These are phyloP conservation scores for Mycena pura DNA, from an alignment of 768 basidiomycete species.

Conservation along the genomic window DNA sequence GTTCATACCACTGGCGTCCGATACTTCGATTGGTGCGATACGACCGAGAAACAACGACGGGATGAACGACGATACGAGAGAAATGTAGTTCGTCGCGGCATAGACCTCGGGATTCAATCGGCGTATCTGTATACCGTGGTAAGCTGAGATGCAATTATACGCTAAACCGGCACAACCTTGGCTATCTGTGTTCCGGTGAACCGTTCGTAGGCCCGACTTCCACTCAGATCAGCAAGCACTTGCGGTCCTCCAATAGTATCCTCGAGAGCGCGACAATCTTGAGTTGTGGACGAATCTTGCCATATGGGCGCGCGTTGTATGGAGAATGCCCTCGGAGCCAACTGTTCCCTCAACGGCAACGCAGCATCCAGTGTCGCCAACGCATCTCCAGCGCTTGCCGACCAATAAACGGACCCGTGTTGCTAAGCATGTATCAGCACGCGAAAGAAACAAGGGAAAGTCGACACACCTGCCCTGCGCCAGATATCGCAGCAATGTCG, in stretches of 20 bases:
- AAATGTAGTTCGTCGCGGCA: slow-evolving; percentile 67
- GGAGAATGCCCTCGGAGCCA: slow-evolving; percentile 72
- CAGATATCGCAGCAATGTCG: slow-evolving; percentile 69
- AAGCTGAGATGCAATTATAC: not conserved
- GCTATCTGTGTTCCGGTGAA: slow-evolving; percentile 90
- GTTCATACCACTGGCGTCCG: slow-evolving; percentile 92
- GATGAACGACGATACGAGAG: slow-evolving; percentile 83
- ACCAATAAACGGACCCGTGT: slow-evolving; percentile 91
- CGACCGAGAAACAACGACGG: slow-evolving; percentile 81
- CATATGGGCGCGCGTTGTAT: slow-evolving; percentile 78
- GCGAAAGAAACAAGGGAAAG: not conserved
- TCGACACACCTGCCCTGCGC: slow-evolving; percentile 73
- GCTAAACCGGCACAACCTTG: slow-evolving; percentile 51
- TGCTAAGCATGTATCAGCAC: slow-evolving; percentile 55
- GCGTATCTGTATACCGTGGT: slow-evolving; percentile 54
- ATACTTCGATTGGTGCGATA: slow-evolving; percentile 84
- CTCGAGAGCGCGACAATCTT: slow-evolving; percentile 76
- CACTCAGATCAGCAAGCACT: slow-evolving; percentile 75
- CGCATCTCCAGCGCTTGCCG: slow-evolving; percentile 53
- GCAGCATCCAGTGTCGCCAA: slow-evolving; percentile 61
- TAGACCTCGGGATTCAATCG: slow-evolving; percentile 61
- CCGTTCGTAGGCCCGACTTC: slow-evolving; percentile 85
- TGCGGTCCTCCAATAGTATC: slow-evolving; percentile 72
- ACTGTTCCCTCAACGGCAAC: slow-evolving; percentile 61
- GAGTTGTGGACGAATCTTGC: slow-evolving; percentile 88